These are phyloP conservation scores for Myochromella boudieri DNA, from an alignment of 768 basidiomycete genomes.

Conservation along the genomic window DNA sequence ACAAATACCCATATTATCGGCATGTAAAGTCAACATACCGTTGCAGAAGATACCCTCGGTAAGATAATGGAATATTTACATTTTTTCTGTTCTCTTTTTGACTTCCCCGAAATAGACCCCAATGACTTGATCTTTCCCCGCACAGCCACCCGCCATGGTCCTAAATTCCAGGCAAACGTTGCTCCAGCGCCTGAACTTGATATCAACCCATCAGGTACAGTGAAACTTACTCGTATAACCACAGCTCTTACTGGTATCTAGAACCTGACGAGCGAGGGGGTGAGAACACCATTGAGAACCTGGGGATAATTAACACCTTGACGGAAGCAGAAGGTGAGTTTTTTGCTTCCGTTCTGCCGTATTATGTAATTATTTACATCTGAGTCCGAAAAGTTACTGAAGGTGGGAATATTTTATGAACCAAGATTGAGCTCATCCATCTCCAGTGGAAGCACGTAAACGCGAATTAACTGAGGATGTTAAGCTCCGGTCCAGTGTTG, in stretches of 20 bases:
- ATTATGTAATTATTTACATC: slow-evolving; percentile 23
- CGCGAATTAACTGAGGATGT: slow-evolving; percentile 50
- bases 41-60: slow-evolving; percentile 92
- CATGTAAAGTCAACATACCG: slow-evolving; percentile 72
- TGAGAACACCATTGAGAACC: slow-evolving; percentile 71
- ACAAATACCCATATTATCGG: slow-evolving; percentile 6
- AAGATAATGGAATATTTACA: slow-evolving; percentile 23
- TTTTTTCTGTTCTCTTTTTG: slow-evolving; percentile 14
- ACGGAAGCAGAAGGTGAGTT: slow-evolving; percentile 66
- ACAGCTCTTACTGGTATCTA: slow-evolving; percentile 23
- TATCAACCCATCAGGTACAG: slow-evolving; percentile 39
- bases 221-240: not conserved
- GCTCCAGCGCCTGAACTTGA: slow-evolving; percentile 43
- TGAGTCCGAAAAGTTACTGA: slow-evolving; percentile 48
- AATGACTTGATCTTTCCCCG: slow-evolving; percentile 97
- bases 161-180: slow-evolving; percentile 77
- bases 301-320: slow-evolving; percentile 64
- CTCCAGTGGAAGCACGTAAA: slow-evolving; percentile 68
- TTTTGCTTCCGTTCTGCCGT: slow-evolving; percentile 16
- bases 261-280: slow-evolving; percentile 67
- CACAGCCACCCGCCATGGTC: slow-evolving; percentile 86
- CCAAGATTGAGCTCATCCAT: not conserved
- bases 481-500: slow-evolving; percentile 60
- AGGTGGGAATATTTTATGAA: slow-evolving; percentile 37
- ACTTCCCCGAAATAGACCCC: slow-evolving; percentile 59